Percentiles rank a stretch among this genome's conserved stretches.
Conservation (phyloP, 495 filamentous ascomycete genomes). For the Talaromyces trachyspermus region DNA sequence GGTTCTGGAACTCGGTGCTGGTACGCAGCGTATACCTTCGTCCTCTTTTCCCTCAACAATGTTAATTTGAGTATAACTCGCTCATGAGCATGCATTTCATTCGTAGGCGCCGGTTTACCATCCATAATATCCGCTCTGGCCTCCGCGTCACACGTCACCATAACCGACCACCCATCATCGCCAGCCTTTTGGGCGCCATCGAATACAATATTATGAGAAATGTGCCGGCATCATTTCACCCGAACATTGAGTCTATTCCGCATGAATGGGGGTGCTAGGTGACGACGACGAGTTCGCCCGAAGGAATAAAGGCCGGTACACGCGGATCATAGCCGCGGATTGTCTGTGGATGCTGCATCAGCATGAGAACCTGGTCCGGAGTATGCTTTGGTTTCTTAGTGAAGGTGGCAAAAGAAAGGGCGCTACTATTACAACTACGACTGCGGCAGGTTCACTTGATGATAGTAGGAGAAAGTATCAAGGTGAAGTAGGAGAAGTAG, state of each 20-base stretch:
- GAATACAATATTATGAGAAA: conserved; percentile 53
- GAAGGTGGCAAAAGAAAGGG: too few species aligned
- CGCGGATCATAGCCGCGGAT: conserved; percentile 70
- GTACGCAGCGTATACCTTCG: conserved; percentile 31
- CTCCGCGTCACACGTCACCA: conserved; percentile 53
- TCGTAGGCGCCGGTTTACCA: conserved; percentile 63
- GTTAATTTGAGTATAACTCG: not conserved
- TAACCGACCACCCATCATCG: conserved; percentile 75
- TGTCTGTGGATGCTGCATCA: conserved; percentile 81
- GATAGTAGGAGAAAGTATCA: too few species aligned
- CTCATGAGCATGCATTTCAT: not conserved
- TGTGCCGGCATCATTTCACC: conserved; percentile 20
- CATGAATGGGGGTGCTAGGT: conserved; percentile 71
- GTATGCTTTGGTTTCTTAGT: conserved; percentile 66
- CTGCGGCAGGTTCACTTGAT: too few species aligned
- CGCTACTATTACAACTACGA: too few species aligned
- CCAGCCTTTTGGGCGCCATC: conserved; percentile 54
- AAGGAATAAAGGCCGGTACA: conserved; percentile 44
- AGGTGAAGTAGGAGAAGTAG: not conserved
- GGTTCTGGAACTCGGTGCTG: conserved; percentile 56
- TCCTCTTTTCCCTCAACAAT: not conserved
- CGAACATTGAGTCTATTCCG: conserved; percentile 41
- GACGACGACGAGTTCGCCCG: conserved; percentile 43
- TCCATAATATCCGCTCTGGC: conserved; percentile 60
- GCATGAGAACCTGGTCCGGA: conserved; percentile 62